Evolutionary conservation across 2,329 filamentous ascomycete species (phyloP), one percentile per base, ranked within the genome.

Genomic region (Pyrenochaeta sp.): DNA sequence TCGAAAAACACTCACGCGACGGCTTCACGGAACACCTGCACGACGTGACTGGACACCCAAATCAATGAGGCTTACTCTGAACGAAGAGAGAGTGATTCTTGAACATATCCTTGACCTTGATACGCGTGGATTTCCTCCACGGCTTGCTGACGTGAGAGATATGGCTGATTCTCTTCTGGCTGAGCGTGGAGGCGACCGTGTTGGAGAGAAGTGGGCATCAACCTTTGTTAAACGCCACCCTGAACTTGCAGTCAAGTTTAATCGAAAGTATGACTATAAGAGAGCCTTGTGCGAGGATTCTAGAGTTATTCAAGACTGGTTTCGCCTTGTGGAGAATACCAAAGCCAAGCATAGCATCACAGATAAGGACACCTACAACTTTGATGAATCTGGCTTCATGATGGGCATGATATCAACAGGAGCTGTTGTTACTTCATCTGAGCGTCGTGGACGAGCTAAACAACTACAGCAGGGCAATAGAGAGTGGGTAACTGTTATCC

Each of bases 141-240:
- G 21, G 19, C 26, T 27, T 11, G 9, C 35, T 14, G 18, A 26
- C 23, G 20, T 37, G 17, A 20, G 23, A 37, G 35, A 37, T 17
- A 26, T 37, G 11, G 35, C 35, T 7, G 23, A 37, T 37, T 26
- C 27, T 21, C 17, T 37, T 15, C 35, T 37, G 13, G 20, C 23
- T 9, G 27, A 10, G 10, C 35, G 35, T 13, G 35, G 35, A 20
- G 21, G 27, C 8, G 10, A 7, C 8, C 38, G 35, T 7, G 54
- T 66, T 19, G 51, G 60, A 9, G 44, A 48, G 34, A 46, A 41
- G 44, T 67, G 43, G 60, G 55, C 53, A 23, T 26, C 10, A 7
- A 61, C 59, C 55, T 68, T 65, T 34, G 31, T 68, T 14, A 55
- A 58, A 42, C 59, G 55, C 31, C 39, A 53, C 31, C 19, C 21